Base-by-base conservation (phyloP, 164 flowering plant species). In the Annona cherimola region DNA sequence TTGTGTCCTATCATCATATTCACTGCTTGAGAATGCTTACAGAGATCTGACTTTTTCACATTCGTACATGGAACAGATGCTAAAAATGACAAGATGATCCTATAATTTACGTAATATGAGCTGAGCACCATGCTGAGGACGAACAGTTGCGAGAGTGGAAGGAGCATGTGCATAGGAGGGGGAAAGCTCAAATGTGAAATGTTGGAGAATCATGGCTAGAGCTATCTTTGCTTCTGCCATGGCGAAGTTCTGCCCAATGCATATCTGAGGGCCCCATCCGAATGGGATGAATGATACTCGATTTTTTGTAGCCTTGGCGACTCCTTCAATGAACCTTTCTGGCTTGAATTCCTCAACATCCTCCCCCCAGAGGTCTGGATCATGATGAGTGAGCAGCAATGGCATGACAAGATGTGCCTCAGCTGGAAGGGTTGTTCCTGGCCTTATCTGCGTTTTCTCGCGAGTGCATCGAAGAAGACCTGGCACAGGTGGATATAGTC, bases 301-400 rank as follows among this genome's bases (percentile, higher is more conserved):
- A 70, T 70, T 44, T 43, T 59, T 70, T 3, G 73, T 41, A 14
- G 73, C 73, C 18, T 70, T 70, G 16, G 73, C 42, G 42, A 70
- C 12, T 45, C 73, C 73, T 11, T 59, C 46, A 40, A 66, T 60
- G 65, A 70, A 70, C 50, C 73, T 70, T 66, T 70, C 73, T n/a
- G 73, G 73, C 41, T 59, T 59, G 73, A 70, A 70, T 70, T 70
- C 73, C 11, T 70, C 64, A 60, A 54, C 66, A n/a, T 70, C 73
- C 1, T 61, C 62, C 12, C 73, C 73, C 73, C 73, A 70, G 43
- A 11, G 4, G 14, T 42, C 14, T 9, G 26, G 66, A 63, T 63
- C 67, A 63, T 63, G 73, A 39, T 71, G 73, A 40, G 45, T 20
- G 18, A 44, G 42, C 67, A 71, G 45, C 7, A 45, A 43, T 62